These are phyloP conservation scores for Cajanus cajan DNA, from an alignment of 306 rosid species.

Conservation along the genomic window DNA sequence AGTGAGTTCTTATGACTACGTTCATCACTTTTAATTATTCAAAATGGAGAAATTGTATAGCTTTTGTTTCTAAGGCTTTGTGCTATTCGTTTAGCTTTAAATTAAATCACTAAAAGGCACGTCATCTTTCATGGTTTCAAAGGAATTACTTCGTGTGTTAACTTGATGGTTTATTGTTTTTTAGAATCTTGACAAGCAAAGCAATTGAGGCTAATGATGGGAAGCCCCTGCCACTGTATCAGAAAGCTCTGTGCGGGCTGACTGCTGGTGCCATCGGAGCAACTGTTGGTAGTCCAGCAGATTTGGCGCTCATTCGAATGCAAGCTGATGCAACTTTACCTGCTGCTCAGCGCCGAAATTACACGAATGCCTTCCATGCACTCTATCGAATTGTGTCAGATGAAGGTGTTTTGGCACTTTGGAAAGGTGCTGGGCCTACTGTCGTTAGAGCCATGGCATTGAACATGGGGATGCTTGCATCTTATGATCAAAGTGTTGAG, in stretches of 20 bases:
- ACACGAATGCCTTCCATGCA: conserved; percentile 95
- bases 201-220: conserved; percentile 98
- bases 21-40: background rate
- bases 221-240: conserved; percentile 96
- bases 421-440: conserved; percentile 99
- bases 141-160: background rate
- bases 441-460: conserved; percentile 98
- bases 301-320: conserved; percentile 97
- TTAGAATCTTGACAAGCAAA: conserved; percentile 79
- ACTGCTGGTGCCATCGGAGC: conserved; percentile 99
- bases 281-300: conserved; percentile 89
- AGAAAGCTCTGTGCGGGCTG: conserved; percentile 95
- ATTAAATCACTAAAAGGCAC: background rate
- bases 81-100: background rate
- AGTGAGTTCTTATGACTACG: conserved; percentile 44
- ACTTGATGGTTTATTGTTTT: background rate
- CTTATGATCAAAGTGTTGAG: conserved; percentile 94
- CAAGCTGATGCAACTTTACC: conserved; percentile 98
- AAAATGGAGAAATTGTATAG: background rate
- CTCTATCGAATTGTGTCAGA: conserved; percentile 78
- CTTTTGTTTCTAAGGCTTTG: background rate
- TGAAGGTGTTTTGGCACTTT: conserved; percentile 91
- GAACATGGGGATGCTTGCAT: conserved; percentile 99
- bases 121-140: background rate
- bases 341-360: conserved; percentile 83